Evolutionary conservation across 1,284 basidiomycete genomes (phyloP).

Genomic region (Trichosporon ovoides): DNA sequence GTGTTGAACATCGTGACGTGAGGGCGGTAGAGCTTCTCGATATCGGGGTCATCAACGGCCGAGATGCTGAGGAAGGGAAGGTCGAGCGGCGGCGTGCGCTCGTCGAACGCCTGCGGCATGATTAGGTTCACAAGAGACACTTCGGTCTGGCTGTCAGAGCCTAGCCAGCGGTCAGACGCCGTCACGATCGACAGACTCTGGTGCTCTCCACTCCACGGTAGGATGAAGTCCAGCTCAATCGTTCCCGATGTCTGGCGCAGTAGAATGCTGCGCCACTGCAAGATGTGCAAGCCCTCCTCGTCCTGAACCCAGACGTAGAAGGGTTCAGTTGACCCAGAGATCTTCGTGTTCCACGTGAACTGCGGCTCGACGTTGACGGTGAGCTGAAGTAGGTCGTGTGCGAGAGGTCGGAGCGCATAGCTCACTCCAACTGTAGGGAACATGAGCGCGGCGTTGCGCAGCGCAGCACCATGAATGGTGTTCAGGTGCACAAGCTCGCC

Average conservation of each 20-base stretch:
- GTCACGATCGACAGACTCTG: conserved; percentile 73
- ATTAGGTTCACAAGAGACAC: conserved; percentile 64
- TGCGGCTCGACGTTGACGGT: conserved; percentile 60
- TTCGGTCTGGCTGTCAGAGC: conserved; percentile 69
- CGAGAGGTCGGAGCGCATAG: conserved; percentile 72
- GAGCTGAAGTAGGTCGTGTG: conserved; percentile 76
- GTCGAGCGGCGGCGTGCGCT: conserved; percentile 67
- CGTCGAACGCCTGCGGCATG: conserved; percentile 66
- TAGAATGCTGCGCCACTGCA: conserved; percentile 71
- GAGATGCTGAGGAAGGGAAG: conserved; percentile 70
- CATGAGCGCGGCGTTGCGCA: conserved; percentile 73
- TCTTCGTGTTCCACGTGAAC: conserved; percentile 79
- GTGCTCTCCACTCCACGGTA: conserved; percentile 63
- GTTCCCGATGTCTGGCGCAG: conserved; percentile 62
- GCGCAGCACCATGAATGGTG: conserved; percentile 71
- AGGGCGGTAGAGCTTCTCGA: conserved; percentile 54
- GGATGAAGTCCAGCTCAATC: conserved; percentile 71
- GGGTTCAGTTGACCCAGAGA: conserved; percentile 73
- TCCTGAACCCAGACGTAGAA: conserved; percentile 98
- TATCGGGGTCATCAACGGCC: conserved; percentile 53
- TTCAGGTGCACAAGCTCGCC: conserved; percentile 84
- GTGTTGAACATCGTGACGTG: conserved; percentile 65
- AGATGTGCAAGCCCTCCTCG: conserved; percentile 67
- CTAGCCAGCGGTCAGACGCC: conserved; percentile 90
- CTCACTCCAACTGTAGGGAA: conserved; percentile 71